A percentile compares a stretch with the other conserved stretches of the same genome.
Conservation (phyloP, 768 basidiomycete genomes). For the Lactarius trivialis region DNA sequence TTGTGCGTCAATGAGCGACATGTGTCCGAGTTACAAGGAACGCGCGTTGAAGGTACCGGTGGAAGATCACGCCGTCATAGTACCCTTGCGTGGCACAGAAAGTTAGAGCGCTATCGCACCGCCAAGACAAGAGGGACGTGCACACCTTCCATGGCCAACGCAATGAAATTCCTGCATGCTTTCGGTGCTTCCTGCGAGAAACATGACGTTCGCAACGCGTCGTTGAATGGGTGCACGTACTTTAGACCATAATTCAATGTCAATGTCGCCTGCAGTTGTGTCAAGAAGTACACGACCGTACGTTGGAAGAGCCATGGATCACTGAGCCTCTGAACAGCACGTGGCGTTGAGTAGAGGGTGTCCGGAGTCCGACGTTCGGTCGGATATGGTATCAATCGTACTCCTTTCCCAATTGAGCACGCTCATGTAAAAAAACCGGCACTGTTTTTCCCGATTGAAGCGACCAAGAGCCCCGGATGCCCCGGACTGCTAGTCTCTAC, state of each 20-base stretch:
- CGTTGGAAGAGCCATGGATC: constrained; percentile 72
- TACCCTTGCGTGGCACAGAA: constrained; percentile 52
- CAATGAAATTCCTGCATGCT: constrained; percentile 86
- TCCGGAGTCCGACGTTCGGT: too few relatives aligned
- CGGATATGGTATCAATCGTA: too few relatives aligned
- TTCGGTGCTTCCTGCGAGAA: constrained; percentile 77
- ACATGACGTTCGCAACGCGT: not conserved
- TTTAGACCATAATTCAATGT: constrained; percentile 92
- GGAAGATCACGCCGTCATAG: constrained; percentile 93
- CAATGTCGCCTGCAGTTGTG: constrained; percentile 82
- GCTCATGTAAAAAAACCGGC: too few relatives aligned
- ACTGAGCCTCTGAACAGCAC: not conserved
- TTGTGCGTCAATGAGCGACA: not conserved
- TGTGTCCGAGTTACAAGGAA: not conserved
- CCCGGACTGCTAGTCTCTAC: too few relatives aligned
- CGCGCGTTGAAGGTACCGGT: constrained; percentile 46
- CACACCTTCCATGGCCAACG: constrained; percentile 85
- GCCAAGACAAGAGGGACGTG: constrained; percentile 15
- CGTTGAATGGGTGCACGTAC: constrained; percentile 31
- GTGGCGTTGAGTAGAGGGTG: not conserved
- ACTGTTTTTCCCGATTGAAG: too few relatives aligned
- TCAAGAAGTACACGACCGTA: constrained; percentile 81
- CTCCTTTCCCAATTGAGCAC: too few relatives aligned
- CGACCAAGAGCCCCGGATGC: too few relatives aligned
- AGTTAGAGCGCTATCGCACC: not conserved